These are phyloP conservation scores for Penicillium griseofulvum DNA, from an alignment of 2,329 filamentous ascomycete species.

Conservation along the genomic window DNA sequence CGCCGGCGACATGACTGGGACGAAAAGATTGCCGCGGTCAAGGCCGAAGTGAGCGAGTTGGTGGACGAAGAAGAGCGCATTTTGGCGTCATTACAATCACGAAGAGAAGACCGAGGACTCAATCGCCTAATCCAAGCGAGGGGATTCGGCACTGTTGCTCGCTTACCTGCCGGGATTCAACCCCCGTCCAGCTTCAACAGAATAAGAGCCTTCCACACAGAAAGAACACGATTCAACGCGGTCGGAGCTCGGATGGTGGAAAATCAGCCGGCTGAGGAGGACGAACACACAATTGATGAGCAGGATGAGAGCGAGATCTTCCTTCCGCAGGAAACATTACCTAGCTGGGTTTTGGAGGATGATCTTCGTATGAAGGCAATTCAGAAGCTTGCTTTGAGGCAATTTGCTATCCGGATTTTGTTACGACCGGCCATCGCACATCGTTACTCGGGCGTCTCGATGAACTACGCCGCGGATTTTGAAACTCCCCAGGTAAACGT, in stretches of 20 bases:
- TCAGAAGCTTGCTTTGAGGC: conserved; percentile 38
- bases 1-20: conserved; percentile 41
- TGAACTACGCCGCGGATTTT: conserved; percentile 32
- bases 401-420: conserved; percentile 40
- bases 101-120: conserved; percentile 20
- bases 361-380: conserved; percentile 37
- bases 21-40: conserved; percentile 44
- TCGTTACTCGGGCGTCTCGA: conserved; percentile 35
- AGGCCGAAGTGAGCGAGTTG: conserved; percentile 41
- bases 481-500: conserved; percentile 31
- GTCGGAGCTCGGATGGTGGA: conserved; percentile 11
- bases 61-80: conserved; percentile 40
- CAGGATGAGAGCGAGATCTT: conserved; percentile 19
- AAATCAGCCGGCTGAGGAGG: conserved; percentile 2
- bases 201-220: conserved; percentile 21
- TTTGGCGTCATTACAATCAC: conserved; percentile 30
- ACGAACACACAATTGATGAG: conserved; percentile 13
- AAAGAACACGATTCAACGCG: conserved; percentile 6
- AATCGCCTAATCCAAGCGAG: conserved; percentile 24
- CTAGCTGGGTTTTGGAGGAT: conserved; percentile 31
- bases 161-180: conserved; percentile 6
- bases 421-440: conserved; percentile 41
- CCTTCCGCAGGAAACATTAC: conserved; percentile 21
- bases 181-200: conserved; percentile 12
- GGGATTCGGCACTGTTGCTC: conserved; percentile 25